Evolutionary conservation across 192 early-diverging fungal species (phyloP).

Genomic region (Entomortierella parvispora): DNA sequence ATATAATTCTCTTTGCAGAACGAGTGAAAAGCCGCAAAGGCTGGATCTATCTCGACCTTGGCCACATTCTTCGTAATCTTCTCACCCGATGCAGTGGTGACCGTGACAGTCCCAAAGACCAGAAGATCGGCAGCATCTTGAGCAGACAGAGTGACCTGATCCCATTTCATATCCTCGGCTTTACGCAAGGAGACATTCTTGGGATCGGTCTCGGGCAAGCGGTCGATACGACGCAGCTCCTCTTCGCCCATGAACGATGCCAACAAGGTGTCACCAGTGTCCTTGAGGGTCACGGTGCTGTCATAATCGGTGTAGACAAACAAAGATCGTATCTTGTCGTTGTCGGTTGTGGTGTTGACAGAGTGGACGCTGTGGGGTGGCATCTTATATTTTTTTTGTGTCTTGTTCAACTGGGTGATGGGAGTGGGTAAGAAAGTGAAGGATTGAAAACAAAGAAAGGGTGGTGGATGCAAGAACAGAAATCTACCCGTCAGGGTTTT

Average conservation of each 20-base stretch:
- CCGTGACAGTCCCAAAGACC: background rate
- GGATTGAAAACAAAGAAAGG: no score
- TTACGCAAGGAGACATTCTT: slow-evolving; percentile 10
- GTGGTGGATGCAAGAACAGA: no score
- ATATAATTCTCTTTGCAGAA: slow-evolving; percentile 24
- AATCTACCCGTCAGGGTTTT: no score
- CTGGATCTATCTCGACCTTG: slow-evolving; percentile 32
- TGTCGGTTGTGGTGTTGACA: no score
- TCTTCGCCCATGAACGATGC: slow-evolving; percentile 21
- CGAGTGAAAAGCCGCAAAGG: slow-evolving; percentile 17
- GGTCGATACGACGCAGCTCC: slow-evolving; percentile 29
- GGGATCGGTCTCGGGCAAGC: slow-evolving; percentile 22
- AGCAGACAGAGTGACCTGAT: slow-evolving; percentile 5
- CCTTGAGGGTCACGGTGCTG: slow-evolving; percentile 25
- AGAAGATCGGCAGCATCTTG: slow-evolving; percentile 38
- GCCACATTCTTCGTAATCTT: no score
- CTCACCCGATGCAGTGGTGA: no score
- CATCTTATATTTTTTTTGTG: no score
- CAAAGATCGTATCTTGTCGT: no score
- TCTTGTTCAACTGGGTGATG: no score
- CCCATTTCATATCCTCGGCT: slow-evolving; percentile 51
- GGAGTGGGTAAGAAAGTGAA: no score
- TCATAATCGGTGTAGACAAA: slow-evolving; percentile 38
- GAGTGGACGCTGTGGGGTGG: no score
- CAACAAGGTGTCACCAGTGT: slow-evolving; percentile 16